Conservation (phyloP, 768 basidiomycete genomes). For the Naganishia antarctica region DNA sequence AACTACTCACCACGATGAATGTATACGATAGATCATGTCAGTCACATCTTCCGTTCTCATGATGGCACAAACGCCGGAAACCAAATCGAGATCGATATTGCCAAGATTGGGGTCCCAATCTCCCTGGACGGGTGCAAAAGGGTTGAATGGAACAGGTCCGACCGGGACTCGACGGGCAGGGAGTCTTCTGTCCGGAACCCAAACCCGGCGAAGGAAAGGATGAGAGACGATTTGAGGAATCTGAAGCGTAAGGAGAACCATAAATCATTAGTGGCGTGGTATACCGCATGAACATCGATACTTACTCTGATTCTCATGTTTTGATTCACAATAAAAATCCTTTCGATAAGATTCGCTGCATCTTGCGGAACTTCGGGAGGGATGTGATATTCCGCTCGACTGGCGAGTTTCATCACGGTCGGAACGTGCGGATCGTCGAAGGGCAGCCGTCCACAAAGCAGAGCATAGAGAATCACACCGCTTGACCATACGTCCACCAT, state of each 20-base stretch:
- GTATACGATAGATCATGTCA: background rate
- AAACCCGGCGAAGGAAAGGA: slow-evolving; percentile 64
- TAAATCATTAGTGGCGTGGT: background rate
- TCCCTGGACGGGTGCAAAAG: background rate
- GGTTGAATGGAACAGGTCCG: slow-evolving; percentile 24
- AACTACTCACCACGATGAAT: slow-evolving; percentile 1
- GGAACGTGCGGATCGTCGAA: slow-evolving; percentile 81
- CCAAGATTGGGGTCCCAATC: background rate
- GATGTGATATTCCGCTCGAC: slow-evolving; percentile 70
- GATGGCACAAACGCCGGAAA: slow-evolving; percentile 11
- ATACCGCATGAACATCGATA: slow-evolving; percentile 37
- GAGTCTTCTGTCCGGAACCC: slow-evolving; percentile 50
- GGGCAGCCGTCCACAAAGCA: slow-evolving; percentile 82
- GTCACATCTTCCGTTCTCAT: slow-evolving; percentile 6
- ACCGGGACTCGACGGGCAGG: slow-evolving; percentile 26
- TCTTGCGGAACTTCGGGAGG: slow-evolving; percentile 68
- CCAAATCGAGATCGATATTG: slow-evolving; percentile 32
- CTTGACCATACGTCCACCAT: slow-evolving; percentile 96
- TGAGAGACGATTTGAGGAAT: slow-evolving; percentile 79
- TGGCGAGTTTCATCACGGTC: slow-evolving; percentile 77
- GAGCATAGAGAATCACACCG: slow-evolving; percentile 84
- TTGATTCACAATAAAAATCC: slow-evolving; percentile 86
- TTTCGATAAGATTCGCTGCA: slow-evolving; percentile 73
- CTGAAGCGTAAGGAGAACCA: slow-evolving; percentile 51
- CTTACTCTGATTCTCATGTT: slow-evolving; percentile 69